These are phyloP conservation scores for Exserohilum rostratum DNA, from an alignment of 2,329 filamentous ascomycete species.

Conservation along the genomic window DNA sequence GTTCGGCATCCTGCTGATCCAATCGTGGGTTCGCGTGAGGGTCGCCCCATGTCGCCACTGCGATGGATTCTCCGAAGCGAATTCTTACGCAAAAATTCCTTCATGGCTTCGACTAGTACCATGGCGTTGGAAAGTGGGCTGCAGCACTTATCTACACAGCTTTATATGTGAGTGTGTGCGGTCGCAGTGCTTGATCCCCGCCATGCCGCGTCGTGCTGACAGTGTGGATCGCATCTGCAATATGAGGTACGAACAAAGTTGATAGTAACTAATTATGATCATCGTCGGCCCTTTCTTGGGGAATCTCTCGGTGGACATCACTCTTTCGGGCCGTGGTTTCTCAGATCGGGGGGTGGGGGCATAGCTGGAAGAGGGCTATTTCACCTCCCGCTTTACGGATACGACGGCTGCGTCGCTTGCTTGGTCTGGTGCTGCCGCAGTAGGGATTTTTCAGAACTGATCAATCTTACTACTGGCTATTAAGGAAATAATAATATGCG, in stretches of 20 bases:
- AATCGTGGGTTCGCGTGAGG: conserved; percentile 1
- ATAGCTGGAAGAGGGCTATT: conserved; percentile 8
- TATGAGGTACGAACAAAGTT: conserved; percentile 28
- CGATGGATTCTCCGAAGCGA: conserved; percentile 1
- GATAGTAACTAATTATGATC: conserved; percentile 12
- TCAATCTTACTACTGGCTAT: not conserved
- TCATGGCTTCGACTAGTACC: not conserved
- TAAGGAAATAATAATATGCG: not conserved
- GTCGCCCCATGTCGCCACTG: conserved; percentile 1
- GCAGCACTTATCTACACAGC: not conserved
- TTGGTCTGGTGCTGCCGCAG: conserved; percentile 5
- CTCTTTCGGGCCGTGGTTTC: conserved; percentile 16
- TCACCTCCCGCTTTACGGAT: conserved; percentile 10
- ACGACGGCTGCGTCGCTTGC: conserved; percentile 20
- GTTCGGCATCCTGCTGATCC: not conserved
- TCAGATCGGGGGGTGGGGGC: conserved; percentile 18
- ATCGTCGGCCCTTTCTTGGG: conserved; percentile 17
- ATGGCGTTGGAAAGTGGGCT: not conserved
- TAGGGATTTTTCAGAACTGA: conserved; percentile 5
- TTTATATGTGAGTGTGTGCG: not conserved
- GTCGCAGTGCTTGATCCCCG: not conserved
- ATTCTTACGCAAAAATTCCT: not conserved
- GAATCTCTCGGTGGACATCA: conserved; percentile 14
- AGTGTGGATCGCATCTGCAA: not conserved
- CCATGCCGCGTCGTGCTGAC: not conserved